These are phyloP conservation scores for Tetrastigma voinierianum DNA, from an alignment of 164 flowering plant species.

Conservation along the genomic window DNA sequence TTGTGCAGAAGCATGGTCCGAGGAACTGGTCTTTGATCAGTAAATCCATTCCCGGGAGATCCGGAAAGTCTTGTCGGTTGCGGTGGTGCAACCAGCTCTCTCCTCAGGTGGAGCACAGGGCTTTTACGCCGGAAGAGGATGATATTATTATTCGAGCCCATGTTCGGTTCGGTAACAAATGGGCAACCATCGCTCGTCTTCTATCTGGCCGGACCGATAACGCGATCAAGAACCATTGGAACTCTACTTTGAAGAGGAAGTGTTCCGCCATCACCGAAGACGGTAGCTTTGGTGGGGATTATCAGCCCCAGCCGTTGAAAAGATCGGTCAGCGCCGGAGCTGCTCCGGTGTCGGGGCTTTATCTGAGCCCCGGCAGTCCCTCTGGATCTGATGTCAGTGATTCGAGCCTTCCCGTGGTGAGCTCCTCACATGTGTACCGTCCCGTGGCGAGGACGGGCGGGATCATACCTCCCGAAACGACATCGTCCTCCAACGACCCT, in stretches of 20 bases:
- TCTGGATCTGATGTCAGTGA: slow-evolving; percentile 58
- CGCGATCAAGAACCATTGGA: slow-evolving; percentile 91
- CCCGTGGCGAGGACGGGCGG: slow-evolving; percentile 48
- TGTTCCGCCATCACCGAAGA: slow-evolving; percentile 30
- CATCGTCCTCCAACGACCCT: slow-evolving; percentile 43
- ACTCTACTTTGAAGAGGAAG: slow-evolving; percentile 76
- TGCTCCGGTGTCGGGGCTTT: slow-evolving; percentile 29
- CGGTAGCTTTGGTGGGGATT: slow-evolving; percentile 6
- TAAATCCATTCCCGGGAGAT: slow-evolving; percentile 65
- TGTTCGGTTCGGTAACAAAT: slow-evolving; percentile 65
- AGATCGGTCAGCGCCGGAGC: slow-evolving; percentile 58
- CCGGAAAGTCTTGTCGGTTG: slow-evolving; percentile 69
- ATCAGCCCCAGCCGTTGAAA: slow-evolving; percentile 32
- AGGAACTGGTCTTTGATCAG: slow-evolving; percentile 74
- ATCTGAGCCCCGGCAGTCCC: slow-evolving; percentile 48
- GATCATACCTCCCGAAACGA: slow-evolving; percentile 20
- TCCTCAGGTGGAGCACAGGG: slow-evolving; percentile 72
- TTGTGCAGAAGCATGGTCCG: slow-evolving; percentile 63
- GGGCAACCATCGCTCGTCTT: slow-evolving; percentile 88
- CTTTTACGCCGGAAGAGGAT: slow-evolving; percentile 66
- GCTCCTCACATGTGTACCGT: slow-evolving; percentile 35
- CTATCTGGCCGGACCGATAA: slow-evolving; percentile 83
- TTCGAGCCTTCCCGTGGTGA: slow-evolving; percentile 32
- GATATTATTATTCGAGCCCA: slow-evolving; percentile 59
- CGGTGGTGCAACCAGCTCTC: slow-evolving; percentile 83